Evolutionary conservation across 1,139 yeast genomes (phyloP).

Genomic region (Spathaspora jeffriesii): DNA sequence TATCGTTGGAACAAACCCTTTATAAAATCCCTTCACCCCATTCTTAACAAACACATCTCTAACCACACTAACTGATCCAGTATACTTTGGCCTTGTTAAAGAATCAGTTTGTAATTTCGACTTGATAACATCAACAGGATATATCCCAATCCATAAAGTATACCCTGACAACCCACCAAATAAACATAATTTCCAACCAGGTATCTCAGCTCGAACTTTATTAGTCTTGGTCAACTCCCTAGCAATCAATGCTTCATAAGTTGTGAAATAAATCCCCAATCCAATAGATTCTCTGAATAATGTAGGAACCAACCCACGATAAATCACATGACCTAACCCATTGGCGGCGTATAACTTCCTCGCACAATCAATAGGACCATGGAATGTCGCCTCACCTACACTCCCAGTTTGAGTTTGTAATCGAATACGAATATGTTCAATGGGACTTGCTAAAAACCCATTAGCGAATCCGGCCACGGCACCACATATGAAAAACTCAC

Average conservation of each 20-base stretch:
- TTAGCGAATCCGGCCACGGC: conserved; percentile 89
- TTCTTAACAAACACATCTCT: conserved; percentile 49
- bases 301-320: conserved; percentile 81
- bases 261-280: conserved; percentile 83
- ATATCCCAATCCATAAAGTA: conserved; percentile 76
- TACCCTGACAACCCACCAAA: conserved; percentile 90
- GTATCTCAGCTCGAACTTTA: conserved; percentile 62
- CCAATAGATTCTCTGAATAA: conserved; percentile 83
- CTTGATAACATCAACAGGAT: conserved; percentile 86
- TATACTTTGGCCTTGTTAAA: conserved; percentile 49
- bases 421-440: conserved; percentile 90
- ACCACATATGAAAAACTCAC: conserved; percentile 79
- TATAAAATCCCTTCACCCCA: conserved; percentile 78
- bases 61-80: conserved; percentile 54
- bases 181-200: conserved; percentile 81
- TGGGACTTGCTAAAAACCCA: conserved; percentile 86
- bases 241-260: conserved; percentile 83
- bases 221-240: conserved; percentile 47
- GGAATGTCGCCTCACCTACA: conserved; percentile 32
- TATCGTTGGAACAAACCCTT: conserved; percentile 88
- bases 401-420: conserved; percentile 77
- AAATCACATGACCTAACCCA: conserved; percentile 62
- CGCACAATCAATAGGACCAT: conserved; percentile 83
- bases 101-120: conserved; percentile 86
- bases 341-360: conserved; percentile 53